phyloP scores from a whole-genome alignment of 208 protist species.

The Acanthamoeba sp. region DNA sequence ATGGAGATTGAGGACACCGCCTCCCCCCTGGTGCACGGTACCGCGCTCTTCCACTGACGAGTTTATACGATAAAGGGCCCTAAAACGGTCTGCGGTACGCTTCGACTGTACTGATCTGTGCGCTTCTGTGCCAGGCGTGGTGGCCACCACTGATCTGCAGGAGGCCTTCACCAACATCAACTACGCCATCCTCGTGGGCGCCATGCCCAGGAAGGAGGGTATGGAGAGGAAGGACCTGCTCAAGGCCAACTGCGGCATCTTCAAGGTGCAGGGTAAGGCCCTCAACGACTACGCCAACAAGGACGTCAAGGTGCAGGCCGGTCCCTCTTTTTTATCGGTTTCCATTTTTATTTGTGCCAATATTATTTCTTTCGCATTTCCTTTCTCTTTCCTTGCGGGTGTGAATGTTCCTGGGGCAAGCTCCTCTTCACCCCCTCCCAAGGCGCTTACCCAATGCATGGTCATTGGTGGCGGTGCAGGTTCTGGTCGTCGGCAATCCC shows the following conservation, averaged over 20 bases:
- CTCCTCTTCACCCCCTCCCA: no score
- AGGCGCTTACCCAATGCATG: no score
- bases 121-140: constrained; percentile 49
- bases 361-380: no score
- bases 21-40: constrained; percentile 84
- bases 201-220: constrained; percentile 92
- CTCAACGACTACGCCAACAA: constrained; percentile 92
- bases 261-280: constrained; percentile 94
- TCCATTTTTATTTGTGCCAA: no score
- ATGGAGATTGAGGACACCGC: constrained; percentile 91
- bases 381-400: no score
- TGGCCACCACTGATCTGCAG: constrained; percentile 82
- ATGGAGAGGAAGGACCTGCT: constrained; percentile 98
- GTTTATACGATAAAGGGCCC: no score
- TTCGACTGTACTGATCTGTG: no score
- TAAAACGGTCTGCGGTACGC: no score
- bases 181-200: constrained; percentile 91
- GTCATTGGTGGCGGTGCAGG: no score
- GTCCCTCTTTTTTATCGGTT: no score
- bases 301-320: constrained; percentile 87
- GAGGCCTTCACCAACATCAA: constrained; percentile 87
- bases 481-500: constrained; percentile 97
- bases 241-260: constrained; percentile 96
- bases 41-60: no score
- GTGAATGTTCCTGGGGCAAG: no score